phyloP scores from a whole-genome alignment of 768 basidiomycete genomes.

The Cystobasidium onofrii region DNA sequence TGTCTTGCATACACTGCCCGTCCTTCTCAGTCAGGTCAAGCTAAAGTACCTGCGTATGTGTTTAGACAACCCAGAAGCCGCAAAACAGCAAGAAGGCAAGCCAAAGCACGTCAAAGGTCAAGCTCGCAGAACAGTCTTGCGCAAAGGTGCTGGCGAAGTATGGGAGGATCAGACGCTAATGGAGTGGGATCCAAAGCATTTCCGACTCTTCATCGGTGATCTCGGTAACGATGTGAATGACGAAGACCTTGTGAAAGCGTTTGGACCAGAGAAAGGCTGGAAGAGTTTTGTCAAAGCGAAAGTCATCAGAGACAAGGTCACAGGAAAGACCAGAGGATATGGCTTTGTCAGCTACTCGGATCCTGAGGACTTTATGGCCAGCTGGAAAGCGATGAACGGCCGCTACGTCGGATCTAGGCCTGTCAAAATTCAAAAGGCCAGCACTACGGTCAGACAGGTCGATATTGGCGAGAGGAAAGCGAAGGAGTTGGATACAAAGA shows the following conservation, averaged over 20 bases:
- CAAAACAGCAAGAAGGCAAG: not conserved
- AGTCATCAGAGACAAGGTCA: constrained; percentile 86
- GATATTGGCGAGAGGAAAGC: constrained; percentile 91
- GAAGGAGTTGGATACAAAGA: constrained; percentile 83
- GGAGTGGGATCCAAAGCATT: constrained; percentile 89
- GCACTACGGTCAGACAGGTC: constrained; percentile 74
- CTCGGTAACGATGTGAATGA: constrained; percentile 46
- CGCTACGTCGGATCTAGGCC: constrained; percentile 98
- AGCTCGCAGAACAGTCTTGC: constrained; percentile 82
- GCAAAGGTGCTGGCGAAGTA: constrained; percentile 90
- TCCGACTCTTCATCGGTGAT: constrained; percentile 93
- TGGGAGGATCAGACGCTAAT: constrained; percentile 97
- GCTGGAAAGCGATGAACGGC: constrained; percentile 45
- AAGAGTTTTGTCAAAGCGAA: constrained; percentile 83
- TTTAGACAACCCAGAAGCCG: constrained; percentile 13
- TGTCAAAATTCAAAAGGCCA: constrained; percentile 90
- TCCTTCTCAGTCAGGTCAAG: no score
- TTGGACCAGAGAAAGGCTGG: constrained; percentile 29
- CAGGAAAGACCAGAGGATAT: constrained; percentile 83
- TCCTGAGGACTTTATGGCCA: constrained; percentile 80
- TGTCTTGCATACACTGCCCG: no score
- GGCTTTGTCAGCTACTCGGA: constrained; percentile 97
- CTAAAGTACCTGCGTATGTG: not conserved
- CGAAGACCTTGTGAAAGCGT: constrained; percentile 15
- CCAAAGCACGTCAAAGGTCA: constrained; percentile 53